A percentile compares a stretch with the other conserved stretches of the same genome.
phyloP scores from a whole-genome alignment of 2,329 filamentous ascomycete genomes.

The Exserohilum turcica region DNA sequence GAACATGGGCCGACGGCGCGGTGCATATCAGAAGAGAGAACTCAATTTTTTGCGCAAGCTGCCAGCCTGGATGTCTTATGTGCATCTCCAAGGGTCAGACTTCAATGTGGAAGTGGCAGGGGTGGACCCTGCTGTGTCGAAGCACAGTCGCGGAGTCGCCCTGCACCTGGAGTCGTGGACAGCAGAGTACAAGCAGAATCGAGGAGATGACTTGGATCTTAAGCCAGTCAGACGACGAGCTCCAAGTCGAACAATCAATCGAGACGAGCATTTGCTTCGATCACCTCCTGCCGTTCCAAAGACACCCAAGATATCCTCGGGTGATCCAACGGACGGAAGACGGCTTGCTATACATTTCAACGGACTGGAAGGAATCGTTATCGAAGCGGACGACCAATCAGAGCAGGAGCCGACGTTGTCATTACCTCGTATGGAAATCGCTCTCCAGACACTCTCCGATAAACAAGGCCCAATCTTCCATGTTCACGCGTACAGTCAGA shows the following conservation, averaged over 20 bases:
- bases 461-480: slow-evolving; percentile 86
- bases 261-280: slow-evolving; percentile 67
- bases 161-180: slow-evolving; percentile 87
- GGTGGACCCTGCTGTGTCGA: slow-evolving; percentile 80
- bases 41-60: slow-evolving; percentile 72
- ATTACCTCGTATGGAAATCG: slow-evolving; percentile 84
- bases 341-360: slow-evolving; percentile 79
- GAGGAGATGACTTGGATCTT: slow-evolving; percentile 67
- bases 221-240: slow-evolving; percentile 70
- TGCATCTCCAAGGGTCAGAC: slow-evolving; percentile 83
- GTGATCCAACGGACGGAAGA: slow-evolving; percentile 70
- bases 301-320: slow-evolving; percentile 56
- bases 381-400: slow-evolving; percentile 83
- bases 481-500: slow-evolving; percentile 78
- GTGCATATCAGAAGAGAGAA: slow-evolving; percentile 53
- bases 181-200: slow-evolving; percentile 85
- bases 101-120: slow-evolving; percentile 92
- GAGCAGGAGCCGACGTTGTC: slow-evolving; percentile 85
- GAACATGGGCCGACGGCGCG: slow-evolving; percentile 41
- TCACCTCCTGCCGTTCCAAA: slow-evolving; percentile 57
- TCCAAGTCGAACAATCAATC: slow-evolving; percentile 63
- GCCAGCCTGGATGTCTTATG: slow-evolving; percentile 82
- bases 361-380: slow-evolving; percentile 86
- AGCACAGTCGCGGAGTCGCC: slow-evolving; percentile 79
- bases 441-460: slow-evolving; percentile 83